Conservation (phyloP, 441 rosid species). For the Pelargonium myrrhifolium region DNA sequence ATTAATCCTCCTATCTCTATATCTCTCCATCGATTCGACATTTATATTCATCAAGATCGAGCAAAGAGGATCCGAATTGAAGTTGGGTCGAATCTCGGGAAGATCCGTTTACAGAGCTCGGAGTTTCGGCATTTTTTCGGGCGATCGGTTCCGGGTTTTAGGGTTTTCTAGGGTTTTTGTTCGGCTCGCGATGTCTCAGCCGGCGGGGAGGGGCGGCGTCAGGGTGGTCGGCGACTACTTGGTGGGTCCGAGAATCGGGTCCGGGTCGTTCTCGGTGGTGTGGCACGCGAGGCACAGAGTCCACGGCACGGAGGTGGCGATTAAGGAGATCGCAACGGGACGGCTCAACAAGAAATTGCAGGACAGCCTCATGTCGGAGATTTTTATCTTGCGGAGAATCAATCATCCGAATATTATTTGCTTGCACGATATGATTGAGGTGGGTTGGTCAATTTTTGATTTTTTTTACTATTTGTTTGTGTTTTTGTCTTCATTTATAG, state of each 20-base stretch:
- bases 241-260: slow-evolving; percentile 78
- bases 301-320: slow-evolving; percentile 89
- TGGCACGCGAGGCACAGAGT: slow-evolving; percentile 89
- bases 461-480: background rate
- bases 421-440: slow-evolving; percentile 89
- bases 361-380: slow-evolving; percentile 91
- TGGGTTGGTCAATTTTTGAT: slow-evolving; percentile 15
- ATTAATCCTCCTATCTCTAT: too few species aligned
- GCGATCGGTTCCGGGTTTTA: too few species aligned
- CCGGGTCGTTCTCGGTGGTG: slow-evolving; percentile 96
- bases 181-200: slow-evolving; percentile 43
- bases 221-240: slow-evolving; percentile 80
- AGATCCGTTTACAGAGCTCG: too few species aligned
- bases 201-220: slow-evolving; percentile 36
- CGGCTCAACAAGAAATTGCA: slow-evolving; percentile 75
- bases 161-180: too few species aligned
- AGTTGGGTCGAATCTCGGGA: background rate
- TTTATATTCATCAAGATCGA: background rate
- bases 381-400: slow-evolving; percentile 61
- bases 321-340: slow-evolving; percentile 69
- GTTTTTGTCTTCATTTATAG: background rate
- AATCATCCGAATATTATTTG: slow-evolving; percentile 83
- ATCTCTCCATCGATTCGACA: background rate
- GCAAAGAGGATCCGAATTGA: background rate
- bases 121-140: too few species aligned